Evolutionary conservation across 306 rosid species (phyloP).

Genomic region (Vigna nakashimae): DNA sequence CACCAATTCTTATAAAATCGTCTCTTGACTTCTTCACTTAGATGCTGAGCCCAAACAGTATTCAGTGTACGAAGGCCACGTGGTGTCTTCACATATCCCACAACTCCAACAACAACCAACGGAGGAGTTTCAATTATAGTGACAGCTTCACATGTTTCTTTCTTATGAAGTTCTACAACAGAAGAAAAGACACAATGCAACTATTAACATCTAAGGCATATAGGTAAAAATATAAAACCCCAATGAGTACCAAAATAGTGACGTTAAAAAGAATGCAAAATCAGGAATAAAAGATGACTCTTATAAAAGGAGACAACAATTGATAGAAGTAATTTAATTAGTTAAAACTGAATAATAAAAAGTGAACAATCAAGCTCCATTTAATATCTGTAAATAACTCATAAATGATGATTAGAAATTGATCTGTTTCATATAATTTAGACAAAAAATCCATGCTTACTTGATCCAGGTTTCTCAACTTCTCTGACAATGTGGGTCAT

Average conservation of each 20-base stretch:
- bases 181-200: background rate
- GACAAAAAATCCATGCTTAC: conserved; percentile 50
- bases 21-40: conserved; percentile 76
- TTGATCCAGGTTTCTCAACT: conserved; percentile 88
- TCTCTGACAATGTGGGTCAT: conserved; percentile 90
- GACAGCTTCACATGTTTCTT: conserved; percentile 88
- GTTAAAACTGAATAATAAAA: background rate
- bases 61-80: conserved; percentile 71
- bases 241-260: too few relatives aligned
- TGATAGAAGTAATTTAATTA: background rate
- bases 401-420: background rate
- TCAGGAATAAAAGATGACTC: too few relatives aligned
- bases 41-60: conserved; percentile 87
- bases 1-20: conserved; percentile 87
- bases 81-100: conserved; percentile 74
- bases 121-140: conserved; percentile 87
- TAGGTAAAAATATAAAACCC: too few relatives aligned
- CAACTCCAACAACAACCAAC: conserved; percentile 73
- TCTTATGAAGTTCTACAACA: conserved; percentile 73
- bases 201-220: too few relatives aligned
- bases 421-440: background rate
- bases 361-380: too few relatives aligned
- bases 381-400: too few relatives aligned
- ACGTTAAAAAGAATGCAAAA: too few relatives aligned
- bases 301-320: background rate